A percentile compares a stretch with the other conserved stretches of the same genome.
Evolutionary conservation across 192 early-diverging fungal species (phyloP).

Genomic region (Mortierella hygrophila): DNA sequence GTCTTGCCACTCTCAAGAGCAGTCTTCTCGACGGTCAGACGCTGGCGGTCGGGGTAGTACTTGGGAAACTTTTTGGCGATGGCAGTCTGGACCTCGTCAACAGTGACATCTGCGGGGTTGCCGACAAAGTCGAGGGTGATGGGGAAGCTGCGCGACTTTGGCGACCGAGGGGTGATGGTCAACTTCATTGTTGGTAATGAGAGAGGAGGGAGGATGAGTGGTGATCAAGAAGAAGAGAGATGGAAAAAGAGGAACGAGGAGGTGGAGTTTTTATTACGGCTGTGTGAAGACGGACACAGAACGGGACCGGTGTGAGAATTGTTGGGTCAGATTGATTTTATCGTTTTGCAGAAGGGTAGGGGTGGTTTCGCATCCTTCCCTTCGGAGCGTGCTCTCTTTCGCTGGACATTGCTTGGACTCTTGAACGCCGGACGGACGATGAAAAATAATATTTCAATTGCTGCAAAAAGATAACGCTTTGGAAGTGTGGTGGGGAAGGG

Average conservation of each 20-base stretch:
- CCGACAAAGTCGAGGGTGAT: slow-evolving; percentile 70
- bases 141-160: slow-evolving; percentile 56
- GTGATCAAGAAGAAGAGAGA: slow-evolving; percentile 1
- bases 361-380: neutral
- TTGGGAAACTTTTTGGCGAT: slow-evolving; percentile 73
- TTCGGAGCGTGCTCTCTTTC: slow-evolving; percentile 8
- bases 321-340: neutral
- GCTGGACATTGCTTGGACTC: neutral
- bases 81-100: slow-evolving; percentile 75
- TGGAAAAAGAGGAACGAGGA: neutral
- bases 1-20: slow-evolving; percentile 64
- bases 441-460: neutral
- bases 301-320: neutral
- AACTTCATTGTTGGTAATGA: slow-evolving; percentile 60
- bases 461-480: neutral
- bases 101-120: slow-evolving; percentile 63
- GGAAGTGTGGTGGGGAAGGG: neutral
- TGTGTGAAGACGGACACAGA: neutral
- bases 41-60: slow-evolving; percentile 82
- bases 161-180: slow-evolving; percentile 55
- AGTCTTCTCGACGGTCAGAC: slow-evolving; percentile 75
- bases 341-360: neutral
- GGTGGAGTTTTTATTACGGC: neutral
- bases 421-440: neutral
- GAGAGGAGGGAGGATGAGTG: neutral